phyloP scores from a whole-genome alignment of 495 filamentous ascomycete species.

The Penicillium fimorum region DNA sequence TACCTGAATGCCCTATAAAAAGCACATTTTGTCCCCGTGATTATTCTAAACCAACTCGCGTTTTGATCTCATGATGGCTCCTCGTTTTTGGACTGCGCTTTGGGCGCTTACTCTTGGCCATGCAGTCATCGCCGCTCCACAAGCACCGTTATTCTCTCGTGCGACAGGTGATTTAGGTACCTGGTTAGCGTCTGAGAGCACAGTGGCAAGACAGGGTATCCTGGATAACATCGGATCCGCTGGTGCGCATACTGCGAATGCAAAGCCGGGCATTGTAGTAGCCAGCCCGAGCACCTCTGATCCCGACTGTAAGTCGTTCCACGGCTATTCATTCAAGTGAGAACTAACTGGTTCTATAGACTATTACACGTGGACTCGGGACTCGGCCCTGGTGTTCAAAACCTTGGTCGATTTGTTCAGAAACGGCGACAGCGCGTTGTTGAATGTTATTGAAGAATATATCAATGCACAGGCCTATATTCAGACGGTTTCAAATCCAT shows the following conservation, averaged over 20 bases:
- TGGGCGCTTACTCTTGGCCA: conserved; percentile 27
- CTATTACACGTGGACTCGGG: conserved; percentile 70
- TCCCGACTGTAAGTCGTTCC: conserved; percentile 56
- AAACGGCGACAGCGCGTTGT: conserved; percentile 52
- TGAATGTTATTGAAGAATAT: conserved; percentile 55
- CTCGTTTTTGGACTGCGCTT: conserved; percentile 25
- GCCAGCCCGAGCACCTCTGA: conserved; percentile 57
- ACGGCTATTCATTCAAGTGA: conserved; percentile 31
- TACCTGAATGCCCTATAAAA: neutral
- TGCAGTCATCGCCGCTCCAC: conserved; percentile 23
- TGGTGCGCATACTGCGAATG: conserved; percentile 49
- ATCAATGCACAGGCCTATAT: conserved; percentile 58
- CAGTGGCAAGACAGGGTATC: conserved; percentile 50
- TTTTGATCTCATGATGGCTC: conserved; percentile 19
- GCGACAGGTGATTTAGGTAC: conserved; percentile 34
- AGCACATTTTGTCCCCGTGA: neutral
- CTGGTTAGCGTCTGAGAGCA: conserved; percentile 54
- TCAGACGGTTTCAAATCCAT: conserved; percentile 60
- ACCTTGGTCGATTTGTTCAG: conserved; percentile 57
- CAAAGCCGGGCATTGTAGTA: conserved; percentile 55
- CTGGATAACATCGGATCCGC: conserved; percentile 59
- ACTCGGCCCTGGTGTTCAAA: conserved; percentile 64
- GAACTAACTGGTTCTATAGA: conserved; percentile 24
- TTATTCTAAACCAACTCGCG: neutral
- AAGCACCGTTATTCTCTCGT: conserved; percentile 16